These are phyloP conservation scores for Cladosporium sp. DNA, from an alignment of 2,329 filamentous ascomycete genomes.

Conservation along the genomic window DNA sequence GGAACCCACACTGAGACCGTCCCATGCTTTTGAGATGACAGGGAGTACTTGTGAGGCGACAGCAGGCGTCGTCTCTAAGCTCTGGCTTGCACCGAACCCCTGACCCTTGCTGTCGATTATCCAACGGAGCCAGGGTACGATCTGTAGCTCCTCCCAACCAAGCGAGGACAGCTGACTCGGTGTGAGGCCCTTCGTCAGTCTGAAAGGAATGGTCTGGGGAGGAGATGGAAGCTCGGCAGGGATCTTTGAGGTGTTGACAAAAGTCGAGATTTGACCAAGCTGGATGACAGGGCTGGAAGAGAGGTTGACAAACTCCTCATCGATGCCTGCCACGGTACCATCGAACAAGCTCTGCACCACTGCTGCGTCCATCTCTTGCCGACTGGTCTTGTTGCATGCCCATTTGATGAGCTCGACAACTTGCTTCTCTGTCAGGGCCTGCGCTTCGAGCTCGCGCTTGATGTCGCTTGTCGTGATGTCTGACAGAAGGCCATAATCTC, in stretches of 20 bases:
- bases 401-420: constrained; percentile 81
- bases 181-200: constrained; percentile 72
- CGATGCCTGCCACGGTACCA: constrained; percentile 71
- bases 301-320: constrained; percentile 51
- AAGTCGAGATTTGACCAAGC: constrained; percentile 72
- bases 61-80: constrained; percentile 68
- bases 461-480: constrained; percentile 87
- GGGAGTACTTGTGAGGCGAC: constrained; percentile 77
- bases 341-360: constrained; percentile 72
- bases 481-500: constrained; percentile 81
- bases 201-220: constrained; percentile 76
- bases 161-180: constrained; percentile 72
- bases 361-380: constrained; percentile 68
- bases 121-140: constrained; percentile 82
- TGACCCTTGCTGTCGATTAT: constrained; percentile 68
- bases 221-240: constrained; percentile 80
- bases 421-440: constrained; percentile 76
- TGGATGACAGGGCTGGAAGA: constrained; percentile 71
- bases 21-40: constrained; percentile 87
- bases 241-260: constrained; percentile 74
- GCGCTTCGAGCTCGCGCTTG: constrained; percentile 75
- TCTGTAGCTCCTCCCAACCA: constrained; percentile 81
- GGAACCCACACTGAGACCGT: constrained; percentile 66
- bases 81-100: constrained; percentile 62
- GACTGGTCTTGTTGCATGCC: constrained; percentile 70